These are phyloP conservation scores for Morella rubra DNA, from an alignment of 306 rosid species.

Conservation along the genomic window DNA sequence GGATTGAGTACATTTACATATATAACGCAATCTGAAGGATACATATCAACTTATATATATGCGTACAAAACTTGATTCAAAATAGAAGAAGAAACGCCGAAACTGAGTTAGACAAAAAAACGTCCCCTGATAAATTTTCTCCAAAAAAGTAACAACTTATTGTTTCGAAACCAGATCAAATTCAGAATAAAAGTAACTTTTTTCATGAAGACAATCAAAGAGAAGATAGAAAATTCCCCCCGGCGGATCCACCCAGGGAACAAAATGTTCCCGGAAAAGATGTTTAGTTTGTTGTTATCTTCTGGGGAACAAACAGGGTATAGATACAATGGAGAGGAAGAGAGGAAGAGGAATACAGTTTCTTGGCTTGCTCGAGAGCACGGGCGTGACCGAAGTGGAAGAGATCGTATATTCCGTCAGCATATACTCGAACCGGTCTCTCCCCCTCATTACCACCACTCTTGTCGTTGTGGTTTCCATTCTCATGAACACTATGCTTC, in stretches of 20 bases:
- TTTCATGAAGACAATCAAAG: not conserved
- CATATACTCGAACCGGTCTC: slow-evolving; percentile 72
- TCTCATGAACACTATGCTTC: not conserved
- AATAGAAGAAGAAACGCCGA: not conserved
- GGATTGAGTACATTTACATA: not conserved
- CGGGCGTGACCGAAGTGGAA: slow-evolving; percentile 98
- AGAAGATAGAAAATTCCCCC: not conserved
- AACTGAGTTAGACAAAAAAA: not conserved
- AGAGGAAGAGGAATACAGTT: slow-evolving; percentile 27
- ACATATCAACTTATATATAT: not conserved
- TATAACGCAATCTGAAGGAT: not conserved
- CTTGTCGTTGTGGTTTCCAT: not conserved
- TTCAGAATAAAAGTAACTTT: not conserved
- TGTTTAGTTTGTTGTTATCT: not conserved
- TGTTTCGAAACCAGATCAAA: not conserved
- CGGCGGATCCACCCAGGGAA: not conserved
- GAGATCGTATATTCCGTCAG: slow-evolving; percentile 99
- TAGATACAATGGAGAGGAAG: not conserved
- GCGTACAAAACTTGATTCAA: not conserved
- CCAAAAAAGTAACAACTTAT: not conserved
- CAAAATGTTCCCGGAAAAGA: not conserved
- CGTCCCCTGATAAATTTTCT: not conserved
- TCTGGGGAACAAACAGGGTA: not conserved
- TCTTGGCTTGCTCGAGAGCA: slow-evolving; percentile 96
- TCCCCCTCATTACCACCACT: not conserved